Base-by-base conservation (phyloP, 192 early-diverging fungal genomes). In the Linnemannia elongata region DNA sequence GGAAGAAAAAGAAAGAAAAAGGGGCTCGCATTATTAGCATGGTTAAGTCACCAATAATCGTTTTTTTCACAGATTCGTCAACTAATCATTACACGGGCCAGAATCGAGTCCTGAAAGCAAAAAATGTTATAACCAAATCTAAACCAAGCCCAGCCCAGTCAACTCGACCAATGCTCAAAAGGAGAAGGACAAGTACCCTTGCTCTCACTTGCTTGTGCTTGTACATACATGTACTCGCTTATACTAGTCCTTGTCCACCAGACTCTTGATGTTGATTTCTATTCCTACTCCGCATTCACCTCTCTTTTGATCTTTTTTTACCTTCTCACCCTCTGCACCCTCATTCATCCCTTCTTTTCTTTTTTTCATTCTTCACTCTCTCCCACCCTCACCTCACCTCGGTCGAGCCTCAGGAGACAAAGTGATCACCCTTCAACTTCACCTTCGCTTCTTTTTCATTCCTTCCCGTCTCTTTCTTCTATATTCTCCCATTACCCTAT, bases 341-440 rank as follows among this genome's bases (percentile, higher is more conserved):
- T 49, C 63, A 68, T 39, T 74, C 24, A 18, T 38, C 38, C 47
- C 42, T 69, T 72, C n/a, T 44, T 76, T 33, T 82, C 35, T 75
- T 39, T 41, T 75, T 71, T 27, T 70, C 27, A 41, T 27, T 70
- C 36, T 17, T 36, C 6, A 15, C n/a, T 55, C 33, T 42, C 39
- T 45, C 0, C 12, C 12, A 17, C 0, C 54, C 54, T 55, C 60
- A 33, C 60, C 60, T 33, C 27, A 66, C 60, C 22, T 15, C 60
- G 27, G 60, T 66, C 60, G 27, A 66, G 60, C 60, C 27, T 66
- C 12, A 4, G 8, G 55, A 3, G 30, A 33, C 22, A 27, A 66
- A 27, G n/a, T 24, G 60, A 66, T 33, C 60, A 66, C 1, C 30
- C 60, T 66, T 15, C 60, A 15, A 15, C 55, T 30, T 30, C 33